Base-by-base conservation (phyloP, 805 yeast species). In the Komagataella pseudopastoris region DNA sequence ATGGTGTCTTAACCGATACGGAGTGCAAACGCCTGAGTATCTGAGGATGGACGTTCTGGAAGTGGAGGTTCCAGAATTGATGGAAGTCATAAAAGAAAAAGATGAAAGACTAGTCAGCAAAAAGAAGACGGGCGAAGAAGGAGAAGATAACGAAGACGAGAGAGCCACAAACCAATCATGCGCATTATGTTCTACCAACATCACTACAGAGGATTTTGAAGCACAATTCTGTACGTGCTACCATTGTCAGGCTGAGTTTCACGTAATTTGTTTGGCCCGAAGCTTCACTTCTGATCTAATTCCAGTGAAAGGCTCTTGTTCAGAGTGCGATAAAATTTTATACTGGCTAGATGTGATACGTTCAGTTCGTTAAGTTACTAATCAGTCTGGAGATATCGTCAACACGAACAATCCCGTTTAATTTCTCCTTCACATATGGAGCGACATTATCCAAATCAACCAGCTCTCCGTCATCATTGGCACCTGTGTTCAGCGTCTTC, bases 401-500 rank as follows among this genome's bases (percentile, higher is more conserved):
- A 53, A 83, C 61, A 47, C 88, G 88, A 50, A 74, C 70, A 48
- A 68, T 55, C 1, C 57, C 56, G 1, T 60, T 58, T 53, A 78
- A 65, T 56, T 70, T 71, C 39, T 54, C 54, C 51, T 67, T 59
- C 44, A 78, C 79, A 52, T 68, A 72, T 5, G 60, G 65, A 36
- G 85, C 80, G 48, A 90, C 69, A 46, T 85, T 78, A 2, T 71
- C 79, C n/a, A 79, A 67, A 49, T 75, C 71, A 43, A 91, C 75
- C 50, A 89, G 71, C 57, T 80, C 90, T 56, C 99, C 99, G 61
- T 89, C 95, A 63, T 87, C 82, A 48, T 80, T 78, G 59, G 85
- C 90, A 59, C 93, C 96, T 60, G 87, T 88, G 51, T 97, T 96
- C 55, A 93, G 77, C 55, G 80, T 76, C 74, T 93, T 93, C 55